Evolutionary conservation across 345 rosid genomes (phyloP), one percentile per base, ranked within the genome.

Genomic region (Salix dunnii): DNA sequence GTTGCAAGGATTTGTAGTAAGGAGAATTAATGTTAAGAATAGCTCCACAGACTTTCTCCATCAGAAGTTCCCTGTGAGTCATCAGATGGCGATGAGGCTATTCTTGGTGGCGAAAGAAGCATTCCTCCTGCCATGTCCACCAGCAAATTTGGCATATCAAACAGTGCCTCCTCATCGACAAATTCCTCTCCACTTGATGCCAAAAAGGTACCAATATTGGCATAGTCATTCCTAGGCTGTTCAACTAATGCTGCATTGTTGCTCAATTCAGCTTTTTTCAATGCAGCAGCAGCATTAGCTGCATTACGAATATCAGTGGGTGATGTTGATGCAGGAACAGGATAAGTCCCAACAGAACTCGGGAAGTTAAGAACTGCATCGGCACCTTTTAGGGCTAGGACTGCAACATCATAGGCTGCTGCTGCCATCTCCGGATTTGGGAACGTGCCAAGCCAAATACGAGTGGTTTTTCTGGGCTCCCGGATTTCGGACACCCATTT

Each of bases 401-500:
- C 95, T 7, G 98, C 98, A 78, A 89, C 97, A 51, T 94, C 98
- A 72, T 90, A 91, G 9, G 98, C 98, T 0, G 93, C 84, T 0
- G 98, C 98, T 0, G 98, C 98, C 97, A 92, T 94, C 78, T 94
- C 94, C 3, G 97, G 89, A 1, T 88, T 81, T 1, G 94, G 83
- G 74, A 86, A 94, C 7, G 98, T 94, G 16, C 98, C 98, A 0
- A 94, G 97, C 98, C 98, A 94, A 72, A 94, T 93, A 16, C 98
- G 86, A 6, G 91, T 88, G 10, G 91, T 91, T 76, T 94, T 94
- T 67, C 89, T 89, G 0, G 98, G 98, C 70, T 94, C 97, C 71
- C 98, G 91, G 80, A 94, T 88, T 83, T 94, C 98, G 0, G 95
- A 91, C 38, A 94, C 97, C 98, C 98, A 94, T 81, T 94, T 94